Evolutionary conservation across 352 stramenopile species (phyloP).

Genomic region (Pythium rishiriense): DNA sequence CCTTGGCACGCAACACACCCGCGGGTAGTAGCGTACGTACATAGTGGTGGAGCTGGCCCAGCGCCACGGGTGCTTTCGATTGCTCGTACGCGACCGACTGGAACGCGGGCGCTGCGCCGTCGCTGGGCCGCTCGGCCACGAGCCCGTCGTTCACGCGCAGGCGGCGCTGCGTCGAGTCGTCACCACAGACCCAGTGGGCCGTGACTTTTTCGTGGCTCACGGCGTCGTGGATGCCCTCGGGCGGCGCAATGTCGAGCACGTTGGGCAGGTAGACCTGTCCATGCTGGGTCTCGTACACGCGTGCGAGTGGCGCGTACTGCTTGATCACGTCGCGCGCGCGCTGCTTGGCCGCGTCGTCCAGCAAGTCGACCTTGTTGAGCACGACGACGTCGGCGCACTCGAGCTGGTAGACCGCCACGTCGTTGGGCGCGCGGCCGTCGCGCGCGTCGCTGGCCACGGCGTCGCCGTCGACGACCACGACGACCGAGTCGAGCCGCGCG

Average conservation of each 20-base stretch:
- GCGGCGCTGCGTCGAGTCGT: slow-evolving; percentile 37
- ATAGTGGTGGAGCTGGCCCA: slow-evolving; percentile 57
- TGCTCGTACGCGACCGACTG: slow-evolving; percentile 52
- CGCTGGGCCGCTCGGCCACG: background rate
- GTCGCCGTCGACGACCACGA: slow-evolving; percentile 76
- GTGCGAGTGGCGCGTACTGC: slow-evolving; percentile 47
- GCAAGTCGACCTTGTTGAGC: slow-evolving; percentile 82
- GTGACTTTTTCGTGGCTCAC: slow-evolving; percentile 70
- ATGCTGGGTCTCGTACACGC: slow-evolving; percentile 72
- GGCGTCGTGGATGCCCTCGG: slow-evolving; percentile 47
- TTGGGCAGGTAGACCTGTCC: slow-evolving; percentile 64
- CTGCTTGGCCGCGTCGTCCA: slow-evolving; percentile 35
- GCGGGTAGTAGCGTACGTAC: slow-evolving; percentile 38
- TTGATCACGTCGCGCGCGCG: slow-evolving; percentile 36
- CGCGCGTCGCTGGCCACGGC: slow-evolving; percentile 49
- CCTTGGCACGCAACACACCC: slow-evolving; percentile 56
- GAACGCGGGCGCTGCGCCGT: slow-evolving; percentile 28
- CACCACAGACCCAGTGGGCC: slow-evolving; percentile 56
- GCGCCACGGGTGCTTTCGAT: slow-evolving; percentile 28
- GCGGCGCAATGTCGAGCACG: slow-evolving; percentile 69
- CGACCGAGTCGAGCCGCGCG: slow-evolving; percentile 75
- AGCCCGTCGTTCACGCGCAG: slow-evolving; percentile 25
- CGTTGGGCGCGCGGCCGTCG: slow-evolving; percentile 30
- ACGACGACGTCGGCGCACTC: slow-evolving; percentile 72
- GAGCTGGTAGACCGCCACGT: slow-evolving; percentile 61